Conservation (phyloP, 768 basidiomycete genomes). For the Russula virescens region DNA sequence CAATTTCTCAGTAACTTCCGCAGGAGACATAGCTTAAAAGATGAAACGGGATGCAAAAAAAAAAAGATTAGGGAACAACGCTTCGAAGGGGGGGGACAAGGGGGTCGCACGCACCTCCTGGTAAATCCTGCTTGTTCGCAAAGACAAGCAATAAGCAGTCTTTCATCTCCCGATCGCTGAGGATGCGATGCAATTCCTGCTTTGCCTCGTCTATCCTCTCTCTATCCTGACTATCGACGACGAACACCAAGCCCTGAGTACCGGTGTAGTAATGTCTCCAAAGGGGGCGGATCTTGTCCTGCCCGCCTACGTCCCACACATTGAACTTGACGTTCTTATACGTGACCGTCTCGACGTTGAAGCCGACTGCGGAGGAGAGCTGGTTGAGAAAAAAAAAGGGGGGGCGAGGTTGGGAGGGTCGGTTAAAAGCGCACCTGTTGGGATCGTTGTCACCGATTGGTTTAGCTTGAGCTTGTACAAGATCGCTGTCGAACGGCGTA, state of each 20-base stretch:
- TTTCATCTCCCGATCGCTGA: constrained; percentile 97
- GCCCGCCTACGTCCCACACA: constrained; percentile 97
- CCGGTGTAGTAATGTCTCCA: constrained; percentile 99
- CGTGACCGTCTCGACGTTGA: constrained; percentile 98
- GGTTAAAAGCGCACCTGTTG: constrained; percentile 59
- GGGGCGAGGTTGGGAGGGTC: too few species aligned
- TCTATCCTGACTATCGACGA: constrained; percentile 93
- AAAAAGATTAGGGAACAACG: background rate
- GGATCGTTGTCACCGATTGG: constrained; percentile 97
- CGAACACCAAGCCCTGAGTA: constrained; percentile 96
- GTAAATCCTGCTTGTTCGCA: constrained; percentile 98
- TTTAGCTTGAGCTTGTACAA: constrained; percentile 99
- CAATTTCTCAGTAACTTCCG: constrained; percentile 95
- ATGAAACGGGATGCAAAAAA: background rate
- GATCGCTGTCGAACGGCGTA: constrained; percentile 57
- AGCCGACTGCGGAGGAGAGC: constrained; percentile 65
- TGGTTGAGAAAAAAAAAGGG: too few species aligned
- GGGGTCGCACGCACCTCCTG: constrained; percentile 61
- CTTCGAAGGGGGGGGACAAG: background rate
- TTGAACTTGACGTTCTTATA: constrained; percentile 98
- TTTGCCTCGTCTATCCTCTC: constrained; percentile 96
- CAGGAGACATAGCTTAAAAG: constrained; percentile 89
- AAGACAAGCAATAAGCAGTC: constrained; percentile 97
- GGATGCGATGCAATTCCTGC: constrained; percentile 90
- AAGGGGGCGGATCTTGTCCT: constrained; percentile 97